A percentile compares a stretch with the other conserved stretches of the same genome.
Evolutionary conservation across 2,329 filamentous ascomycete genomes (phyloP).

Genomic region (Hortaea sp.): DNA sequence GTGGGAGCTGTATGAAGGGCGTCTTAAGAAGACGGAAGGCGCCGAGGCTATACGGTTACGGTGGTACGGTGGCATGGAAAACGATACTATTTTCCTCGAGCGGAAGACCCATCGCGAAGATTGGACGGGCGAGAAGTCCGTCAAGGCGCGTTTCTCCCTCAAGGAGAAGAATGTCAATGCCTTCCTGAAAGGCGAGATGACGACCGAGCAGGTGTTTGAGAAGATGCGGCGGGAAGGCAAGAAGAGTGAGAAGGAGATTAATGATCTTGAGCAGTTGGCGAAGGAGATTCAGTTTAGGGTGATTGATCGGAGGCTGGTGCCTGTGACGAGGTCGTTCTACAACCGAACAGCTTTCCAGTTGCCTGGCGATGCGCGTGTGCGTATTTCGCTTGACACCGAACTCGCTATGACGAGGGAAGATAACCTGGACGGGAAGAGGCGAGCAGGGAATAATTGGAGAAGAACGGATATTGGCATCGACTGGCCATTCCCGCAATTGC

Average conservation of each 20-base stretch:
- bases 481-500: constrained; percentile 83
- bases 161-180: constrained; percentile 98
- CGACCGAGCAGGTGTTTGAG: constrained; percentile 83
- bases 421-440: constrained; percentile 69
- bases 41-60: constrained; percentile 91
- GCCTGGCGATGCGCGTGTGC: constrained; percentile 87
- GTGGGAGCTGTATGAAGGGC: constrained; percentile 89
- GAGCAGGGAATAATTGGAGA: constrained; percentile 84
- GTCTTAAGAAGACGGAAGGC: constrained; percentile 94
- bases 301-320: constrained; percentile 73
- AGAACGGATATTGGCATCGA: constrained; percentile 97
- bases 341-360: constrained; percentile 97
- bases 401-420: constrained; percentile 92
- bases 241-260: constrained; percentile 84
- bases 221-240: constrained; percentile 94
- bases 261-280: constrained; percentile 79
- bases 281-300: constrained; percentile 90
- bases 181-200: constrained; percentile 74
- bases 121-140: constrained; percentile 98
- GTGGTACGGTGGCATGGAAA: constrained; percentile 97
- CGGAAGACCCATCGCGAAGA: constrained; percentile 97
- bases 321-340: constrained; percentile 92
- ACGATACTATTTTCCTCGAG: constrained; percentile 91
- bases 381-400: constrained; percentile 94
- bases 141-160: constrained; percentile 88